Conservation (phyloP, 1,139 yeast genomes). For the Suhomyces kunorum region DNA sequence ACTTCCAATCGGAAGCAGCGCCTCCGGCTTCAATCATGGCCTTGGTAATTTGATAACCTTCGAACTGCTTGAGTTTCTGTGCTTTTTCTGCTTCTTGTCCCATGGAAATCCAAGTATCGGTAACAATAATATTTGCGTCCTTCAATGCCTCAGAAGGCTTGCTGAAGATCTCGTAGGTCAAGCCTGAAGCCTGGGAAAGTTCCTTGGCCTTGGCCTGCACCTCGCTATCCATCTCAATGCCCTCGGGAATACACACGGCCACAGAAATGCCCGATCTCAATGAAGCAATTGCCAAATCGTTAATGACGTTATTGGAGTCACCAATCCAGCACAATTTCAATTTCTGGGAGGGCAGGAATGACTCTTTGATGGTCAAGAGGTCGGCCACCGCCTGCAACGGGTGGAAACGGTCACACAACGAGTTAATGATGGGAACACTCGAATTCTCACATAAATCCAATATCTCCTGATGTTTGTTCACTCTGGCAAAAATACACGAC, state of each 20-base stretch:
- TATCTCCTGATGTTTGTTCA: conserved; percentile 80
- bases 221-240: conserved; percentile 62
- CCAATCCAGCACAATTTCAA: conserved; percentile 94
- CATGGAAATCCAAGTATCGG: conserved; percentile 99
- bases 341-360: conserved; percentile 59
- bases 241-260: conserved; percentile 77
- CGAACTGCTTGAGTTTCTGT: conserved; percentile 73
- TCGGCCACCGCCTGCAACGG: conserved; percentile 96
- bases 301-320: conserved; percentile 92
- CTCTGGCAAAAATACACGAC: conserved; percentile 94
- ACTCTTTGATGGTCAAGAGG: conserved; percentile 78
- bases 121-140: conserved; percentile 78
- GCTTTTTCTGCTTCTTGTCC: conserved; percentile 86
- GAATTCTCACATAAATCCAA: conserved; percentile 73
- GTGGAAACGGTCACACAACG: conserved; percentile 89
- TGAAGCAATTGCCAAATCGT: conserved; percentile 90
- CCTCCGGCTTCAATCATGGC: conserved; percentile 57
- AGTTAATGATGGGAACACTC: conserved; percentile 86
- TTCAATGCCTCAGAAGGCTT: conserved; percentile 74
- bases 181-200: conserved; percentile 54
- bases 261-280: conserved; percentile 83
- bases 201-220: conserved; percentile 57
- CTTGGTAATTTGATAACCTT: conserved; percentile 79
- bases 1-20: conserved; percentile 73
- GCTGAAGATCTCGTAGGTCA: conserved; percentile 61